These are phyloP conservation scores for Ceratocystis ficicola DNA, from an alignment of 2,329 filamentous ascomycete species.

Conservation along the genomic window DNA sequence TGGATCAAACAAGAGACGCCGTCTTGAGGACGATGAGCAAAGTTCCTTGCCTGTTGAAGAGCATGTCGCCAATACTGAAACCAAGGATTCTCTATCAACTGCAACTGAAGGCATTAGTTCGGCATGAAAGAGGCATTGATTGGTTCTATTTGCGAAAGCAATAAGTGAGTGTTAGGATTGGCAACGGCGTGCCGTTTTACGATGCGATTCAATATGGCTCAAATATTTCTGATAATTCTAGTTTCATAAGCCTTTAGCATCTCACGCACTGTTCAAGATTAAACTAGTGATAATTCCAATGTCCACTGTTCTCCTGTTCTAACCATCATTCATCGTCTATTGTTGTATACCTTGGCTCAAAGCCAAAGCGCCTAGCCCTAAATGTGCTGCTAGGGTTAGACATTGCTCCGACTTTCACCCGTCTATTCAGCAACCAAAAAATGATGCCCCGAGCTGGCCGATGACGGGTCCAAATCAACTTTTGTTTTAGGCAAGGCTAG, in stretches of 20 bases:
- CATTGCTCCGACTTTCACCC: slow-evolving; percentile 1
- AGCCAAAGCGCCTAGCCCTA: not conserved
- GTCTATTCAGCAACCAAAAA: not conserved
- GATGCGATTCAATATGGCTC: not conserved
- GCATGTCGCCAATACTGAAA: not conserved
- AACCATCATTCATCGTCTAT: too few relatives aligned
- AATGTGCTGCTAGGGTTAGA: not conserved
- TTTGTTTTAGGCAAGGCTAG: not conserved
- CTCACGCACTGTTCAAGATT: not conserved
- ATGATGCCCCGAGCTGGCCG: not conserved
- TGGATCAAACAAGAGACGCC: slow-evolving; percentile 45
- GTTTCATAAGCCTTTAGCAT: not conserved
- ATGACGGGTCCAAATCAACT: slow-evolving; percentile 3
- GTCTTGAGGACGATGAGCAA: slow-evolving; percentile 37
- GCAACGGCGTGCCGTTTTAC: not conserved
- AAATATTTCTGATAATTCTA: not conserved
- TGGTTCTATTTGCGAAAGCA: not conserved
- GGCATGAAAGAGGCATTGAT: not conserved
- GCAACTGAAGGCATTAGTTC: not conserved
- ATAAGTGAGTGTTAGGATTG: not conserved
- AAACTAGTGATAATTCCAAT: not conserved
- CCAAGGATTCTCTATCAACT: not conserved
- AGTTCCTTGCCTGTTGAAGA: slow-evolving; percentile 27
- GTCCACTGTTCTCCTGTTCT: not conserved
- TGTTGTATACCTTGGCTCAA: too few relatives aligned